Base-by-base conservation (phyloP, 192 early-diverging fungal genomes). In the Coemansia sp. region DNA sequence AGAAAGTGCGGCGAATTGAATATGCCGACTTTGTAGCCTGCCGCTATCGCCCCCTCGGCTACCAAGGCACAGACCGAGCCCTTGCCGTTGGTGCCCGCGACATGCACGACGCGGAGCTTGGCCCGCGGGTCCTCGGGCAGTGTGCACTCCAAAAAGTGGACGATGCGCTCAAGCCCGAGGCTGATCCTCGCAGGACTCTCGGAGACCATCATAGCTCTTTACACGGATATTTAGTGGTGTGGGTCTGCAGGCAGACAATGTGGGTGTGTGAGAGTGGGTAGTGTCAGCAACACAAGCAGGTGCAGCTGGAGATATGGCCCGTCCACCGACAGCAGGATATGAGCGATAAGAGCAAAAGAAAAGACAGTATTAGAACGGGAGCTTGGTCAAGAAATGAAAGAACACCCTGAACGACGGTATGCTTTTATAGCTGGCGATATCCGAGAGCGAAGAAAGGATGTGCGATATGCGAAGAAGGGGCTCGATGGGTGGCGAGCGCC, bases 61-160 rank as follows among this genome's bases (percentile, higher is more conserved):
- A 82, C 59, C 36, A 90, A 79, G 6, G 93, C 87, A 67, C 89
- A 89, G 6, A 92, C 87, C 0, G 91, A 93, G 12, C 94, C 94
- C 73, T 95, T 95, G 51, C 94, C 94, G 70, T 95, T 95, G 1
- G 94, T 95, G 17, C 94, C 94, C 6, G 92, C 92, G 1, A 95
- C 90, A 73, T 95, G 94, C 25, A 95, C 80, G n/a, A 87, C 76
- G 19, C 73, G 63, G 64, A 86, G 77, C 15, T 63, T 68, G 31
- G 55, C 27, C 12, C 91, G 82, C 1, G 91, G 91, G 60, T 82
- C 80, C 5, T 34, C 55, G 61, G 82, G 70, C 63, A 86, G 37
- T 71, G 66, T 46, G 27, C 62, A 25, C 55, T 53, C 63, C 11
- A 93, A 72, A 27, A 92, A 85, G n/a, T 37, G 34, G 21, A 32